Percentiles rank a stretch among this genome's conserved stretches.
These are phyloP conservation scores for Fusarium penzigii DNA, from an alignment of 2,329 filamentous ascomycete genomes.

Conservation along the genomic window DNA sequence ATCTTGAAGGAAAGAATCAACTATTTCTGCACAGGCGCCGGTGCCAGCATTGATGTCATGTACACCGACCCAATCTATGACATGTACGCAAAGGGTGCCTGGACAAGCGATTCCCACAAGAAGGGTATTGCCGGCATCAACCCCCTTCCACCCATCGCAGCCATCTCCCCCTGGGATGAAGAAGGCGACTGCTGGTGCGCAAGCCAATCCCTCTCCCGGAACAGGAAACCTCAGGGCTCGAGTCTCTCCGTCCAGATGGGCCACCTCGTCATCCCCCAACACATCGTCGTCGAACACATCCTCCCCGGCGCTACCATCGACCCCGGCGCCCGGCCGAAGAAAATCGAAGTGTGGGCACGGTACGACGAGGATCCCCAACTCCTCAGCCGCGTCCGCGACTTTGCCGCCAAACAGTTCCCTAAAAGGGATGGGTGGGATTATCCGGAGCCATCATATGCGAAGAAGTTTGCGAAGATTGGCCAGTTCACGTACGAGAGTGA, in stretches of 20 bases:
- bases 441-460: constrained; percentile 26
- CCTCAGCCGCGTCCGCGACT: constrained; percentile 44
- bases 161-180: constrained; percentile 71
- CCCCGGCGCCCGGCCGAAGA: constrained; percentile 61
- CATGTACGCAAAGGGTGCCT: constrained; percentile 23
- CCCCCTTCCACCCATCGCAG: constrained; percentile 47
- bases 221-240: constrained; percentile 53
- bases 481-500: constrained; percentile 55
- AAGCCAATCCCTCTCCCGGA: constrained; percentile 41
- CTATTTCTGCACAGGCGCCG: constrained; percentile 67
- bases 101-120: constrained; percentile 6
- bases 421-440: constrained; percentile 32
- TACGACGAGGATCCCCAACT: constrained; percentile 47
- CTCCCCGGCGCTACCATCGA: constrained; percentile 61
- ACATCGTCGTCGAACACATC: constrained; percentile 74
- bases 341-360: constrained; percentile 70
- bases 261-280: constrained; percentile 61
- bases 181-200: constrained; percentile 89
- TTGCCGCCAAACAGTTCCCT: constrained; percentile 45
- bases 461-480: constrained; percentile 58
- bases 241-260: constrained; percentile 66
- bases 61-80: constrained; percentile 62
- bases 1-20: constrained; percentile 64
- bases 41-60: constrained; percentile 62
- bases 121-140: constrained; percentile 23